phyloP scores from a whole-genome alignment of 2,329 filamentous ascomycete species.

The Juglanconis juglandina region DNA sequence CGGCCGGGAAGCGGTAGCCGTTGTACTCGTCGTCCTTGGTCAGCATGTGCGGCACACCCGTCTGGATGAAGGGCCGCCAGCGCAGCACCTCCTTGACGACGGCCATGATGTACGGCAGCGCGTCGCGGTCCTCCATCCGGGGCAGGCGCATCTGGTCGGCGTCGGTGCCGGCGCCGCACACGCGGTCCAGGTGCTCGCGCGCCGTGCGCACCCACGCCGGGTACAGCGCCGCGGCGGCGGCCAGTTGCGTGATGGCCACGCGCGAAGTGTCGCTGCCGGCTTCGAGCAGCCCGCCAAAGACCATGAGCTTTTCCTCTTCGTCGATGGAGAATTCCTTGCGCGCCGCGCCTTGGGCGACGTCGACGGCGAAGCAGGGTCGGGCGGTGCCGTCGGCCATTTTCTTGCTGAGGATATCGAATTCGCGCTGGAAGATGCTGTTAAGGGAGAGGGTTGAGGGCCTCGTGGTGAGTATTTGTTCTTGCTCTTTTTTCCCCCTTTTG shows the following conservation, averaged over 20 bases:
- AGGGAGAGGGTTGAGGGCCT: too few species aligned
- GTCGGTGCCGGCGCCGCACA: constrained; percentile 24
- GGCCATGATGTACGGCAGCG: constrained; percentile 26
- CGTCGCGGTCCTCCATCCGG: constrained; percentile 21
- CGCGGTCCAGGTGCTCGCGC: constrained; percentile 29
- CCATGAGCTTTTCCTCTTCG: background rate
- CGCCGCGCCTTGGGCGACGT: too few species aligned
- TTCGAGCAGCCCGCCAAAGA: too few species aligned
- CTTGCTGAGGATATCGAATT: too few species aligned
- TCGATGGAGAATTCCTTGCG: constrained; percentile 7
- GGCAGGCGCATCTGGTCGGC: constrained; percentile 20
- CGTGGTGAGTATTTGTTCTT: too few species aligned
- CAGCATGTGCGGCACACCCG: constrained; percentile 33
- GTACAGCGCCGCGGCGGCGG: constrained; percentile 2
- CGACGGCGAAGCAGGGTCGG: too few species aligned
- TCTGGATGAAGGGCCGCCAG: constrained; percentile 26
- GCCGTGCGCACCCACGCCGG: constrained; percentile 16
- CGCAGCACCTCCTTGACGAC: constrained; percentile 24
- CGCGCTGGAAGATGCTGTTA: too few species aligned
- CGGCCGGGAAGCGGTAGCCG: constrained; percentile 21
- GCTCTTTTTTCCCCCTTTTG: too few species aligned
- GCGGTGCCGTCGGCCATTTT: too few species aligned
- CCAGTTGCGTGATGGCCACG: too few species aligned
- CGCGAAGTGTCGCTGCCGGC: too few species aligned
- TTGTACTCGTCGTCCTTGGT: constrained; percentile 20